Conservation (phyloP, 768 basidiomycete genomes). For the Paxillus involutus region DNA sequence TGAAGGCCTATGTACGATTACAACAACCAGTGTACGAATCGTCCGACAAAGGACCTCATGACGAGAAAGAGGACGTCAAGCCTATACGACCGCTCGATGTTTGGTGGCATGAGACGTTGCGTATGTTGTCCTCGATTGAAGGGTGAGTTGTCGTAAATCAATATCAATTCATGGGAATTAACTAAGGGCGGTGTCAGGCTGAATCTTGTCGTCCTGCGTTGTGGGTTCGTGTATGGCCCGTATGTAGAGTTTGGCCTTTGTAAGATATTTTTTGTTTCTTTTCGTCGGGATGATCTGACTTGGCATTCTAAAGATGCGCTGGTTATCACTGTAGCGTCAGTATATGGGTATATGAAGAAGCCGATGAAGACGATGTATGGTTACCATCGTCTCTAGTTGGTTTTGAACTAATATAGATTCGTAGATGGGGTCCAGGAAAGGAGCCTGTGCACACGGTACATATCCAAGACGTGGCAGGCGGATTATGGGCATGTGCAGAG, state of each 20-base stretch:
- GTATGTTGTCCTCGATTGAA: slow-evolving; percentile 71
- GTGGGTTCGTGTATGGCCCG: slow-evolving; percentile 79
- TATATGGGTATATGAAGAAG: slow-evolving; percentile 80
- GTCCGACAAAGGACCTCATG: slow-evolving; percentile 58
- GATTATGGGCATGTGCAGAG: slow-evolving; percentile 69
- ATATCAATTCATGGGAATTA: slow-evolving; percentile 3
- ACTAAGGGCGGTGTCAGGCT: slow-evolving; percentile 44
- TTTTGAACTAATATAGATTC: slow-evolving; percentile 8
- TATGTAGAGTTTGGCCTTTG: slow-evolving; percentile 72
- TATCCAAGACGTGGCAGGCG: slow-evolving; percentile 76
- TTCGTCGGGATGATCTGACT: slow-evolving; percentile 13
- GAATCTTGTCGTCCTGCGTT: slow-evolving; percentile 76
- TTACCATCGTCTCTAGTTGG: not conserved
- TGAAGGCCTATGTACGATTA: slow-evolving; percentile 77
- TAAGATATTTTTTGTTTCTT: slow-evolving; percentile 33
- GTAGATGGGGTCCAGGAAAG: slow-evolving; percentile 79
- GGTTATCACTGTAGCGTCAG: slow-evolving; percentile 70
- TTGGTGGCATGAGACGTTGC: slow-evolving; percentile 89
- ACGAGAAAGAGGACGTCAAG: slow-evolving; percentile 75
- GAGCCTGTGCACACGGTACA: slow-evolving; percentile 77
- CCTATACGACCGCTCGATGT: slow-evolving; percentile 68
- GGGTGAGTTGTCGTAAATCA: slow-evolving; percentile 45
- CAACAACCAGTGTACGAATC: slow-evolving; percentile 81
- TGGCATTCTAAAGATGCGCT: slow-evolving; percentile 52
- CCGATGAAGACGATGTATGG: slow-evolving; percentile 84